Evolutionary conservation across 2,329 filamentous ascomycete species (phyloP).

Genomic region (Apiospora koreana): DNA sequence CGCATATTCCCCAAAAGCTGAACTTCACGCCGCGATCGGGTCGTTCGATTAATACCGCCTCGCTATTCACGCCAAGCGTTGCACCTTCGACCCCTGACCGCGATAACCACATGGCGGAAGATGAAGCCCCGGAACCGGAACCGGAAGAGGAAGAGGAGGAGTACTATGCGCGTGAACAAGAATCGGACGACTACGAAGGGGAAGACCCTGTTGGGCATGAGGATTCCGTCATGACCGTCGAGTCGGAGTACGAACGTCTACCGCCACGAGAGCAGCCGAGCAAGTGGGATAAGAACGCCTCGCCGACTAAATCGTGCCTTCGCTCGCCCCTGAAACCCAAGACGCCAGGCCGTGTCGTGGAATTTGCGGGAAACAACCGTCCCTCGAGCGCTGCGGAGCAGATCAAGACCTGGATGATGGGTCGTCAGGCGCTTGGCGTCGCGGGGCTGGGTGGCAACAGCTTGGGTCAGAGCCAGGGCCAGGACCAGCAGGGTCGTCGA

Average conservation of each 20-base stretch:
- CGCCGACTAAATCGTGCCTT: constrained; percentile 58
- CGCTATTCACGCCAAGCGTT: constrained; percentile 41
- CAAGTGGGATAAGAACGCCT: constrained; percentile 51
- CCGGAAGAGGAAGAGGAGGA: constrained; percentile 4
- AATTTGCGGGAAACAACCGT: constrained; percentile 50
- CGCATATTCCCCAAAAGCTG: constrained; percentile 46
- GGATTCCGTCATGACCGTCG: constrained; percentile 36
- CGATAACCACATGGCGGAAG: constrained; percentile 11
- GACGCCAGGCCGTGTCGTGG: constrained; percentile 59
- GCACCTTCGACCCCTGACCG: constrained; percentile 21
- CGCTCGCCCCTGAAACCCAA: constrained; percentile 59
- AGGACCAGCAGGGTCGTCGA: background rate
- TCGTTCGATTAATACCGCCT: constrained; percentile 30
- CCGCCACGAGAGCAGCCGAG: constrained; percentile 46
- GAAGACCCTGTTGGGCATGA: constrained; percentile 23
- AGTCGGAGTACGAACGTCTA: constrained; percentile 40
- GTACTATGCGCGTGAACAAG: constrained; percentile 5
- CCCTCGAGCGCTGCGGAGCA: constrained; percentile 48
- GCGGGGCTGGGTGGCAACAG: constrained; percentile 14
- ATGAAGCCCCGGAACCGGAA: background rate
- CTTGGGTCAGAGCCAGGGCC: constrained; percentile 16
- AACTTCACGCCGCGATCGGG: constrained; percentile 49
- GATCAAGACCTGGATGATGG: constrained; percentile 30
- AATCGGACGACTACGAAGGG: background rate
- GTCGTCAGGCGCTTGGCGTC: constrained; percentile 16